phyloP scores from a whole-genome alignment of 1,139 yeast genomes.

The Geotrichum europaeum region DNA sequence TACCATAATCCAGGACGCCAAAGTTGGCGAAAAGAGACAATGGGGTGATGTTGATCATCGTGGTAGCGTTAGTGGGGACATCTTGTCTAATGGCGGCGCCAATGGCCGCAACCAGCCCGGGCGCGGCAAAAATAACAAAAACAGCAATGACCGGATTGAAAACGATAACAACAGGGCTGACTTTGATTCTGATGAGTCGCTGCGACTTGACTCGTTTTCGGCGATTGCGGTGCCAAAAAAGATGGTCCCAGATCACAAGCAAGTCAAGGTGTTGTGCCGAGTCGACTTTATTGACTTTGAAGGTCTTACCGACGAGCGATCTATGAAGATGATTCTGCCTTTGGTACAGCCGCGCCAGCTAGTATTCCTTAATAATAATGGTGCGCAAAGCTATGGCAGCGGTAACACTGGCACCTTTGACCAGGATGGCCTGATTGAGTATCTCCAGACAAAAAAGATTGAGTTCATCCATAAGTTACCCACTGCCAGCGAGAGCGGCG shows the following conservation, averaged over 20 bases:
- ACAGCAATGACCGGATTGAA: conserved; percentile 22
- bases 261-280: conserved; percentile 57
- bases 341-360: conserved; percentile 74
- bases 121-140: conserved; percentile 10
- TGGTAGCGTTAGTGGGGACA: not conserved
- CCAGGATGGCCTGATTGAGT: not conserved
- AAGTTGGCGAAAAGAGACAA: conserved; percentile 37
- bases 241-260: conserved; percentile 36
- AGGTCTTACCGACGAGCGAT: conserved; percentile 80
- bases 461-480: conserved; percentile 25
- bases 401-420: not conserved
- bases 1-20: conserved; percentile 23
- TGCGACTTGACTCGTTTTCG: conserved; percentile 51
- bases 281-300: conserved; percentile 75
- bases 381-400: not conserved
- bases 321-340: conserved; percentile 72
- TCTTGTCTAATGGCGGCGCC: not conserved
- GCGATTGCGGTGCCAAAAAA: conserved; percentile 45
- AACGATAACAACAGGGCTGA: conserved; percentile 18
- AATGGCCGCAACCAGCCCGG: not conserved
- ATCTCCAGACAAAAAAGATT: conserved; percentile 13
- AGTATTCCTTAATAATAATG: conserved; percentile 38
- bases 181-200: conserved; percentile 38
- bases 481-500: conserved; percentile 17
- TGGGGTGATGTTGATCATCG: conserved; percentile 30